Evolutionary conservation across 2,329 filamentous ascomycete species (phyloP), one percentile per base, ranked within the genome.

Genomic region (Penicillium polonicum): DNA sequence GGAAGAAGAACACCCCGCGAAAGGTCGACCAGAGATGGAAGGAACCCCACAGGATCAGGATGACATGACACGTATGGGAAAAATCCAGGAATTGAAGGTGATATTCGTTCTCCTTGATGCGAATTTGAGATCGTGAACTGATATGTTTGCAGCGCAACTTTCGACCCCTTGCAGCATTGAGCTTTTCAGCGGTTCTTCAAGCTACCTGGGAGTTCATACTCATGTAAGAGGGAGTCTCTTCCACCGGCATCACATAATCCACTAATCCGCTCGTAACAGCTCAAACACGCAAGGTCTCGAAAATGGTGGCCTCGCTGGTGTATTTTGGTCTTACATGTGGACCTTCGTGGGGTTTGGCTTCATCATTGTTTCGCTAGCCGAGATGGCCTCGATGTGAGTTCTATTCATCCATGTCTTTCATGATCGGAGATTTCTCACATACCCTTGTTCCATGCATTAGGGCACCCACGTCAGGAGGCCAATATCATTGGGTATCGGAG

Each of bases 301-400:
- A n/a, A 62, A 69, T 48, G 65, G 64, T 0, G 66, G 68, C 3
- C 55, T 63, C 23, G 65, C 65, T 2, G 67, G 65, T 3, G 31
- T 69, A 36, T 61, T 66, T 15, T 68, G 66, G 65, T 63, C 69
- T 0, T 74, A 70, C 58, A 45, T 75, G 13, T 70, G 70, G 60
- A 73, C 87, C 33, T 75, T 88, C 23, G 85, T 92, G 6, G 87
- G 88, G 0, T 82, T 88, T 27, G 88, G 89, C 8, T 86, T 85
- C 25, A 80, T 92, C 27, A 68, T 74, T n/a, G 58, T 65, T 23
- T 73, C 72, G 17, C 79, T 93, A 68, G 84, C 88, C 0, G 90
- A 94, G 70, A 80, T 91, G 73, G 72, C 71, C 15, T 73, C 70
- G 2, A 77, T 76, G 69, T 70, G 52, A 55, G 59, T 55, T 35